A percentile compares a stretch with the other conserved stretches of the same genome.
These are phyloP conservation scores for Symbiodinium pilosum DNA, from an alignment of 73 alveolate genomes.

Conservation along the genomic window DNA sequence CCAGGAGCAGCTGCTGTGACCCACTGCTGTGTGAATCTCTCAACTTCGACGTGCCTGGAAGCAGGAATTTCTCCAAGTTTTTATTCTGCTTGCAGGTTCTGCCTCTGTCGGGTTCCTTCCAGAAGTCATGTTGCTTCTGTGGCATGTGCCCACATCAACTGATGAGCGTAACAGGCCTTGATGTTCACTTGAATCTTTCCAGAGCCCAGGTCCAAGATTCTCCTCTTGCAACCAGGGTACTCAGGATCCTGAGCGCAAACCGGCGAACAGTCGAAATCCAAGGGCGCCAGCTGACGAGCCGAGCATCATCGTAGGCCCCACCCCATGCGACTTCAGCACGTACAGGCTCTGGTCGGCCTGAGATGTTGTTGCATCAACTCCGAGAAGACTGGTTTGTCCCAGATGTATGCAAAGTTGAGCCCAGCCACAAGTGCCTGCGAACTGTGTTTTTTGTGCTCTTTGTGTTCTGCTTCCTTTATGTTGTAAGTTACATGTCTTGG, in stretches of 20 bases:
- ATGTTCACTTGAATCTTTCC: conserved; percentile 62
- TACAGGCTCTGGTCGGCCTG: not conserved
- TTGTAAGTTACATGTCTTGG: too few relatives aligned
- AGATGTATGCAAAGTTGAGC: too few relatives aligned
- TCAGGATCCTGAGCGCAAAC: conserved; percentile 64
- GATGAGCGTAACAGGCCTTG: conserved; percentile 8
- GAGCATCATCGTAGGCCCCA: not conserved
- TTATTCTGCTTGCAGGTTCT: conserved; percentile 73
- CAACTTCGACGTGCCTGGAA: conserved; percentile 12
- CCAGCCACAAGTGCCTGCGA: too few relatives aligned
- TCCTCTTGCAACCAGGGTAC: conserved; percentile 88
- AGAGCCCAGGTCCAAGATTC: conserved; percentile 40
- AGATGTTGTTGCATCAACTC: too few relatives aligned
- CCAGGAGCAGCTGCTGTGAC: not conserved
- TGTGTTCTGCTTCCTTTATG: too few relatives aligned
- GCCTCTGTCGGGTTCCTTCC: conserved; percentile 79
- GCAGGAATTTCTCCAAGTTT: conserved; percentile 29
- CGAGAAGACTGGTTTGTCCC: too few relatives aligned
- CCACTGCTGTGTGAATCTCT: too few relatives aligned
- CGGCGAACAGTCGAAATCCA: not conserved
- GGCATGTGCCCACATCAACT: too few relatives aligned
- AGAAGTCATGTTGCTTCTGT: too few relatives aligned
- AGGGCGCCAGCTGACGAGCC: not conserved
- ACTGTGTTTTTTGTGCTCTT: too few relatives aligned
- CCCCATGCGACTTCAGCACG: not conserved